Base-by-base conservation (phyloP, 2,329 filamentous ascomycete genomes). In the Apiospora pterosperma region DNA sequence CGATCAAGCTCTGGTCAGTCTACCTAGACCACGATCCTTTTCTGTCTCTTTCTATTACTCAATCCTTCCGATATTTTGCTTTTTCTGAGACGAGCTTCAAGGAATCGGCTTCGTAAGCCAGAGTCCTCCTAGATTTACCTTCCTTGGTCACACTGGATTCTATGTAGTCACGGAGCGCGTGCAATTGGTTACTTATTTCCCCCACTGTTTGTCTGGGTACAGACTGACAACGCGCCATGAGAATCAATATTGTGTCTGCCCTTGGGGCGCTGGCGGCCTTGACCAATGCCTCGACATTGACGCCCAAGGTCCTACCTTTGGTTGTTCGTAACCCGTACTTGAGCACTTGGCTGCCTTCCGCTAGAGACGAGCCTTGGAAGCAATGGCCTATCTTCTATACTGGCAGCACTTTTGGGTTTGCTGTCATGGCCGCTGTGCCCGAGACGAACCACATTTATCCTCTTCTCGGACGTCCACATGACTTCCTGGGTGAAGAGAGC, bases 341-440 rank as follows among this genome's bases (percentile, higher is more conserved):
- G 64, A 88, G 84, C 72, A 82, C 84, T 38, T 88, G 86, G 86
- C 74, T 92, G 64, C 82, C 83, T 59, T 84, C 86, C 76, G 91
- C 92, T 44, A 85, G 93, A 69, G 85, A 90, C 64, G 84, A 84
- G 58, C 93, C 93, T 2, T 96, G 92, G 92, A 85, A 88, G 63
- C 85, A 87, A 78, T 97, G 93, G 93, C 93, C 93, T 28, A 95
- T 95, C 76, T 93, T 94, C 76, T 94, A 89, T 83, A 92, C 90
- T 7, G 91, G 91, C 38, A 72, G 70, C 25, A 73, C 71, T 16
- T 74, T 85, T 62, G 83, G 83, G 14, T 82, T 85, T 69, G 81
- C 81, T 4, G 75, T 84, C 52, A 81, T 85, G 78, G 81, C 80
- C 28, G 76, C 78, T 1, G 76, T 83, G 31, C 79, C 81, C 0